A percentile compares a stretch with the other conserved stretches of the same genome.
Conservation (phyloP, 768 basidiomycete genomes). For the Suillus occidentalis region DNA sequence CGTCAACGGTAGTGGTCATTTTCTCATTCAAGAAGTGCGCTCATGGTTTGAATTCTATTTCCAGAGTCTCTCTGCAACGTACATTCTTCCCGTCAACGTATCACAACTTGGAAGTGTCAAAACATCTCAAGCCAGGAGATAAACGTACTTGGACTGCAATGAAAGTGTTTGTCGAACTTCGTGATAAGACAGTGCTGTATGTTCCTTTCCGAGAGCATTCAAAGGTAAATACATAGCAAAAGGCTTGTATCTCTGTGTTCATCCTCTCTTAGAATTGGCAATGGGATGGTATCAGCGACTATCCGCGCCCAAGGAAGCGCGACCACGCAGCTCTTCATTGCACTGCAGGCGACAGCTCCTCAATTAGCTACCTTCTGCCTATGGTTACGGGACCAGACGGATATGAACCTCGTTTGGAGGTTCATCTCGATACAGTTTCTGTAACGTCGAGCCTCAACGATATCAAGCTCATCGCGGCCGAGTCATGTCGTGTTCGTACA, state of each 20-base stretch:
- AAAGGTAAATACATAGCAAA: conserved; percentile 52
- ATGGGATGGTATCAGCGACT: conserved; percentile 67
- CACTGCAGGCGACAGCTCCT: conserved; percentile 76
- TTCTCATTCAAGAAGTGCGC: background rate
- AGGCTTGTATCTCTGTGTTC: background rate
- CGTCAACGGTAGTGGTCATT: conserved; percentile 66
- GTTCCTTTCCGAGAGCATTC: conserved; percentile 92
- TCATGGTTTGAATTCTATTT: conserved; percentile 6
- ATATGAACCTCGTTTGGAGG: conserved; percentile 76
- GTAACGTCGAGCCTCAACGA: conserved; percentile 89
- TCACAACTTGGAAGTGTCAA: conserved; percentile 56
- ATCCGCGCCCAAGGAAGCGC: conserved; percentile 53
- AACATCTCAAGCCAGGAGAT: conserved; percentile 70
- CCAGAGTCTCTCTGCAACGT: conserved; percentile 72
- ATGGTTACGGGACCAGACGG: conserved; percentile 74
- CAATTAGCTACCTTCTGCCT: conserved; percentile 81
- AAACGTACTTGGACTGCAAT: conserved; percentile 80
- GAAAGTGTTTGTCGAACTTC: conserved; percentile 79
- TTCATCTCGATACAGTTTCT: conserved; percentile 77
- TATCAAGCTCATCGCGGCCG: conserved; percentile 71
- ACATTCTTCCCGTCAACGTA: conserved; percentile 84
- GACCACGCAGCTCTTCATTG: conserved; percentile 75
- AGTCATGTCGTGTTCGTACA: conserved; percentile 69
- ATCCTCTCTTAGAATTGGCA: conserved; percentile 73
- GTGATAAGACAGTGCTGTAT: conserved; percentile 72